phyloP scores from a whole-genome alignment of 768 basidiomycete genomes.

The Phanerochaete sordida region DNA sequence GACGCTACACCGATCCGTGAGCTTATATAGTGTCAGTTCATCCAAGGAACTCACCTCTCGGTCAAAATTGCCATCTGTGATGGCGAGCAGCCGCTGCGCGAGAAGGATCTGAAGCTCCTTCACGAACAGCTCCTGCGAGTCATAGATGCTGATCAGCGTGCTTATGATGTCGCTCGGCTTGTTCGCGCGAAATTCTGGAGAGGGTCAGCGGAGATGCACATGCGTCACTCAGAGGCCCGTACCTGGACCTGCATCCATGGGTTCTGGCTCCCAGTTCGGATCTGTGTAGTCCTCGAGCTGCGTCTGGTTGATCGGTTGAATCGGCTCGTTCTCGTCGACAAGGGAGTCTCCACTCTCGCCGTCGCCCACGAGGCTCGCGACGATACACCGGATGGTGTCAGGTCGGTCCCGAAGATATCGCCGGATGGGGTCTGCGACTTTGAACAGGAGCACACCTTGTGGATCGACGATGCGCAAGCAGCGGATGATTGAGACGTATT shows the following conservation, averaged over 20 bases:
- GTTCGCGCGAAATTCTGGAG: conserved; percentile 85
- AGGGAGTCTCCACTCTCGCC: conserved; percentile 75
- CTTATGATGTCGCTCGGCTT: conserved; percentile 93
- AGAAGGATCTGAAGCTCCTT: conserved; percentile 92
- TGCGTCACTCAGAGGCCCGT: too few relatives aligned
- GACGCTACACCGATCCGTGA: conserved; percentile 47
- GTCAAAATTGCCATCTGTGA: conserved; percentile 78
- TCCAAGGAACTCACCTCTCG: conserved; percentile 44
- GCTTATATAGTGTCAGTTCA: neutral
- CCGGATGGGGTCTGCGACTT: conserved; percentile 91
- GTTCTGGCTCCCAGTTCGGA: conserved; percentile 94
- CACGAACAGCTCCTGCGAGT: conserved; percentile 94
- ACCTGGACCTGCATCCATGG: conserved; percentile 96
- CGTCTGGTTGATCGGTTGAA: conserved; percentile 67
- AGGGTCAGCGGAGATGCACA: too few relatives aligned
- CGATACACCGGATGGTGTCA: conserved; percentile 93
- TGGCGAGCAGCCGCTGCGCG: conserved; percentile 78
- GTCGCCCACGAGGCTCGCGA: conserved; percentile 85
- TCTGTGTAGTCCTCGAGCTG: conserved; percentile 88
- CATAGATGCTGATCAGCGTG: conserved; percentile 95
- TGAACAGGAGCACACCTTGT: conserved; percentile 86
- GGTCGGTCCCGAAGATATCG: conserved; percentile 81
- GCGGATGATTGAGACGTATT: conserved; percentile 91
- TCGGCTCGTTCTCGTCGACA: conserved; percentile 81
- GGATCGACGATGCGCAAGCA: conserved; percentile 90